phyloP scores from a whole-genome alignment of 768 basidiomycete genomes.

The Agaricus blazei region DNA sequence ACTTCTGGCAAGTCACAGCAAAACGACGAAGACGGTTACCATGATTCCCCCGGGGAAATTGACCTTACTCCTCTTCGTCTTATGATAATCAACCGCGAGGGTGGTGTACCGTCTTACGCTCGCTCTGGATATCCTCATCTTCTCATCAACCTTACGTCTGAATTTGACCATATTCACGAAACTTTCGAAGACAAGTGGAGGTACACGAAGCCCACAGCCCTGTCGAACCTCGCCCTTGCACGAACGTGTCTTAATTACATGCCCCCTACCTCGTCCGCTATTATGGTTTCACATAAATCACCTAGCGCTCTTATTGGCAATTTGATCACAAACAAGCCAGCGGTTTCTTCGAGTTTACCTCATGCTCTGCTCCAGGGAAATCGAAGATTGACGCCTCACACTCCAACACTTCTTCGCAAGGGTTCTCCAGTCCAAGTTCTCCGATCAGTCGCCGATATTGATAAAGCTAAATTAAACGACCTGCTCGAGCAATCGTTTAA shows the following conservation, averaged over 20 bases:
- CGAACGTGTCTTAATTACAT: slow-evolving; percentile 85
- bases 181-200: slow-evolving; percentile 82
- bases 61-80: slow-evolving; percentile 93
- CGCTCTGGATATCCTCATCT: slow-evolving; percentile 93
- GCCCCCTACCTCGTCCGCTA: slow-evolving; percentile 89
- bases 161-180: slow-evolving; percentile 76
- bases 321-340: slow-evolving; percentile 96
- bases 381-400: slow-evolving; percentile 80
- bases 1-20: slow-evolving; percentile 23
- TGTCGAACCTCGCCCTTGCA: slow-evolving; percentile 82
- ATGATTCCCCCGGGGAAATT: slow-evolving; percentile 42
- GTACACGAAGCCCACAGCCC: slow-evolving; percentile 73
- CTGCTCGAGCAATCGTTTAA: slow-evolving; percentile 88
- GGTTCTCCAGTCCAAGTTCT: slow-evolving; percentile 86
- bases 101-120: slow-evolving; percentile 96
- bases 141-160: slow-evolving; percentile 88
- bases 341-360: slow-evolving; percentile 90
- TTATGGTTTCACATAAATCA: slow-evolving; percentile 97
- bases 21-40: slow-evolving; percentile 28
- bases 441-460: slow-evolving; percentile 62
- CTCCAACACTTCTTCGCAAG: slow-evolving; percentile 87
- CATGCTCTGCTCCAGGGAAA: slow-evolving; percentile 89
- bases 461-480: slow-evolving; percentile 67
- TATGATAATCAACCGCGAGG: slow-evolving; percentile 96
- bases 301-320: slow-evolving; percentile 94